These are phyloP conservation scores for Eimeria acervulina DNA, from an alignment of 169 alveolate species.

Conservation along the genomic window DNA sequence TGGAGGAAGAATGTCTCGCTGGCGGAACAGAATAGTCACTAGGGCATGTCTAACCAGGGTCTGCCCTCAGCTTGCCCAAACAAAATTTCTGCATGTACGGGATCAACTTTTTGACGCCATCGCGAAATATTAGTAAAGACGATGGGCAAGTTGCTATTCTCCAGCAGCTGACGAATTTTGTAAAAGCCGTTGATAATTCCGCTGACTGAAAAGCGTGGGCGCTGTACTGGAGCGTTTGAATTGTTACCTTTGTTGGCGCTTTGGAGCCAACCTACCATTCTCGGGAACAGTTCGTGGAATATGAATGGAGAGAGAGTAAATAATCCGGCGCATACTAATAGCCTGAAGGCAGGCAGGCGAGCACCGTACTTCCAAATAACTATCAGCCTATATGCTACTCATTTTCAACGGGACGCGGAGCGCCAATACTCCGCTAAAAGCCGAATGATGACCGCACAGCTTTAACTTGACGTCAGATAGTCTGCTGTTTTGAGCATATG, in stretches of 20 bases:
- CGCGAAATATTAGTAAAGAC: background rate
- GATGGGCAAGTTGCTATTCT: background rate
- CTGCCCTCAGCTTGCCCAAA: conserved; percentile 61
- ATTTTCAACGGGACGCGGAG: no score
- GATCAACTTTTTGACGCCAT: background rate
- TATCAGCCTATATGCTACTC: no score
- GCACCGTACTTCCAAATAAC: background rate
- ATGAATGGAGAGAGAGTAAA: conserved; percentile 36
- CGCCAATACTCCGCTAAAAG: background rate
- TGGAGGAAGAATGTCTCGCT: background rate
- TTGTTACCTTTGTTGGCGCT: background rate
- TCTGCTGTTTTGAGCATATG: background rate
- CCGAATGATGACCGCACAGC: background rate
- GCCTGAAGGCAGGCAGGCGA: conserved; percentile 23
- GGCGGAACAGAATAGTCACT: background rate
- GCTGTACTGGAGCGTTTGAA: background rate
- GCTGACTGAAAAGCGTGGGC: background rate
- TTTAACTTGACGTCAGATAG: no score
- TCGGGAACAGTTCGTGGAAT: background rate
- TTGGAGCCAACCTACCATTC: background rate
- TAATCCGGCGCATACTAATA: conserved; percentile 30
- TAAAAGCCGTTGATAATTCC: conserved; percentile 1
- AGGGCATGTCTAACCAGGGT: conserved; percentile 19
- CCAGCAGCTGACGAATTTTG: background rate
- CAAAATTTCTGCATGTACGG: background rate